Evolutionary conservation across 768 basidiomycete genomes (phyloP), one percentile per base, ranked within the genome.

Genomic region (Tulasnella sp.): DNA sequence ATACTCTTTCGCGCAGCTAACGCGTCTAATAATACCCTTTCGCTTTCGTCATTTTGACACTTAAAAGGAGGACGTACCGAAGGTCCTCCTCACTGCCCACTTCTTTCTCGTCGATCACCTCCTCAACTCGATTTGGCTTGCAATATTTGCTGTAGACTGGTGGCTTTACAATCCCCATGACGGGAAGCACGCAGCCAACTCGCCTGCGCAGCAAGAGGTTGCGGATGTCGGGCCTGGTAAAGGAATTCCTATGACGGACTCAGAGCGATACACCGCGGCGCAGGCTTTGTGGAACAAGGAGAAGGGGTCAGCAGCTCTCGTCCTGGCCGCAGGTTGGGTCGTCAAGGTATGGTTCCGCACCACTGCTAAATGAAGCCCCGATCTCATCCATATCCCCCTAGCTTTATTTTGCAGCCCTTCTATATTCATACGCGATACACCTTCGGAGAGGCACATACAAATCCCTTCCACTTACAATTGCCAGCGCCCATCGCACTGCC

Each of bases 381-480:
- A n/a, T 73, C 36, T 37, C 17, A 71, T 69, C 67, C 45, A 37
- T 75, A 5, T 42, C 54, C 4, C 19, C 12, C 6, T 76, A 98
- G 97, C 86, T 97, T 75, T 99, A 97, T 85, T 96, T 99, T 83
- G 91, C 92, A 64, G 84, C 92, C 54, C 83, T 96, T 75, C 85
- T 99, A 38, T 99, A 99, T 83, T 98, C 97, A 17, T 98, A 93
- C 82, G 96, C 95, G 3, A 86, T 89, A 1, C 97, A 98, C 82
- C 90, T 99, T 73, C 93, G 96, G 67, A 91, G 91, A 80, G 93
- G 95, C 67, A 92, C 93, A 31, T 98, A 96, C 81, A 92, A 93
- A 79, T 85, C 91, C 17, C 89, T 99, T 64, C 91, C 93, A 15
- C 88, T 88, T 71, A 83, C 86, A 75, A 38, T 68, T 40, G 67